phyloP scores from a whole-genome alignment of 1,284 basidiomycete genomes.

The Irpex rosettiformis region DNA sequence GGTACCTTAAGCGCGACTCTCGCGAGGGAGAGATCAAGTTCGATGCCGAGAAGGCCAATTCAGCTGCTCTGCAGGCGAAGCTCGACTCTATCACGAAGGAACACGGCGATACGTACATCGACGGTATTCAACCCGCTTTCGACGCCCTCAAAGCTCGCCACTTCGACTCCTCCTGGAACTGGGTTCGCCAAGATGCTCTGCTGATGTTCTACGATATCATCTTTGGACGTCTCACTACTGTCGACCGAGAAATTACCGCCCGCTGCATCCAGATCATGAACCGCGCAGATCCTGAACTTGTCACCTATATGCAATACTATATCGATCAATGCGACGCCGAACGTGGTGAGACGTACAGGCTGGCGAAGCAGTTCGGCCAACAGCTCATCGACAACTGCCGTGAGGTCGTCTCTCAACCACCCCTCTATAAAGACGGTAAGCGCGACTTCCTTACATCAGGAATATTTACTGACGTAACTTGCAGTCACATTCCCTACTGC shows the following conservation, averaged over 20 bases:
- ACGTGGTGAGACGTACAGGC: constrained; percentile 87
- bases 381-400: constrained; percentile 93
- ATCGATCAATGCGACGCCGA: constrained; percentile 82
- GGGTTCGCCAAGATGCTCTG: constrained; percentile 95
- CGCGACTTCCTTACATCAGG: constrained; percentile 1
- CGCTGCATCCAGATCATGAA: constrained; percentile 98
- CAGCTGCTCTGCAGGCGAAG: constrained; percentile 75
- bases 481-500: constrained; percentile 97
- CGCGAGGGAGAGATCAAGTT: constrained; percentile 88
- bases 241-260: constrained; percentile 94
- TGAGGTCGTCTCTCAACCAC: constrained; percentile 79
- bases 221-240: constrained; percentile 88
- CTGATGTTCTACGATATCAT: constrained; percentile 98
- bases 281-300: constrained; percentile 87
- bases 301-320: constrained; percentile 95
- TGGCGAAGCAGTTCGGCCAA: constrained; percentile 96
- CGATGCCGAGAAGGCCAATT: constrained; percentile 80
- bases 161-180: constrained; percentile 99
- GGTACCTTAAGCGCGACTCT: constrained; percentile 92
- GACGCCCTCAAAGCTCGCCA: constrained; percentile 94
- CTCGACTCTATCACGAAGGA: constrained; percentile 87
- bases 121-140: constrained; percentile 93
- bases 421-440: constrained; percentile 91
- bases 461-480: constrained; percentile 12
- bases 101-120: constrained; percentile 90